Evolutionary conservation across 2,329 filamentous ascomycete species (phyloP).

Genomic region (Paecilomyces dactylethromorphus): DNA sequence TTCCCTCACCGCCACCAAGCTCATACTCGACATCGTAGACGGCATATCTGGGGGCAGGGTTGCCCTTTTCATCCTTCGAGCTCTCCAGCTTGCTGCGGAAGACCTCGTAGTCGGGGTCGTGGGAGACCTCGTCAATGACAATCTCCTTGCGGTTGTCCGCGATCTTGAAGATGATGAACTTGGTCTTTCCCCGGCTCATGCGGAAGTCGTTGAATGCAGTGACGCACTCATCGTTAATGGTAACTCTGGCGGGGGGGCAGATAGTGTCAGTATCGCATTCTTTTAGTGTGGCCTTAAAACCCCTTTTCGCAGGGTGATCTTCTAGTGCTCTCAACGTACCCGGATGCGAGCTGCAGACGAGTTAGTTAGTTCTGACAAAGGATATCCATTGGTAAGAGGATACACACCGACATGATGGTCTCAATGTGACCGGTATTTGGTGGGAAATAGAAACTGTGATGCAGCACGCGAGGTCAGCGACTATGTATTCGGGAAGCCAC

Average conservation of each 20-base stretch:
- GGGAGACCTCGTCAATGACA: constrained; percentile 40
- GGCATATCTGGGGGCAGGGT: constrained; percentile 42
- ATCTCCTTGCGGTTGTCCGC: constrained; percentile 45
- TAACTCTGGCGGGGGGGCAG: constrained; percentile 32
- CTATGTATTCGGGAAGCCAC: background rate
- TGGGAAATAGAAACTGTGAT: background rate
- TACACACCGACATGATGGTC: constrained; percentile 4
- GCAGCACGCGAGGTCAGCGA: background rate
- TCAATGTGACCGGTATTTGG: background rate
- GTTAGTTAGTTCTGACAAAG: background rate
- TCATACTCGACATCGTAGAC: constrained; percentile 47
- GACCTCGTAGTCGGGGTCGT: constrained; percentile 40
- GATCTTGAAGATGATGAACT: constrained; percentile 49
- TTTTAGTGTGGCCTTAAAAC: background rate
- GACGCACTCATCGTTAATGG: constrained; percentile 42
- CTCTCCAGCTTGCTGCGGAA: constrained; percentile 41
- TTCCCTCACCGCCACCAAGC: constrained; percentile 41
- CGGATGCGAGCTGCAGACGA: constrained; percentile 6
- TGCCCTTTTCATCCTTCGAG: constrained; percentile 37
- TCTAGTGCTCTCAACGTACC: constrained; percentile 3
- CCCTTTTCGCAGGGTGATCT: background rate
- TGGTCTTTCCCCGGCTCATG: constrained; percentile 37
- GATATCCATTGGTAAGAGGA: background rate
- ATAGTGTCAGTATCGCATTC: background rate
- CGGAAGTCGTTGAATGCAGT: constrained; percentile 42